Conservation (phyloP, 352 stramenopile species). For the Phytopythium aichiense region DNA sequence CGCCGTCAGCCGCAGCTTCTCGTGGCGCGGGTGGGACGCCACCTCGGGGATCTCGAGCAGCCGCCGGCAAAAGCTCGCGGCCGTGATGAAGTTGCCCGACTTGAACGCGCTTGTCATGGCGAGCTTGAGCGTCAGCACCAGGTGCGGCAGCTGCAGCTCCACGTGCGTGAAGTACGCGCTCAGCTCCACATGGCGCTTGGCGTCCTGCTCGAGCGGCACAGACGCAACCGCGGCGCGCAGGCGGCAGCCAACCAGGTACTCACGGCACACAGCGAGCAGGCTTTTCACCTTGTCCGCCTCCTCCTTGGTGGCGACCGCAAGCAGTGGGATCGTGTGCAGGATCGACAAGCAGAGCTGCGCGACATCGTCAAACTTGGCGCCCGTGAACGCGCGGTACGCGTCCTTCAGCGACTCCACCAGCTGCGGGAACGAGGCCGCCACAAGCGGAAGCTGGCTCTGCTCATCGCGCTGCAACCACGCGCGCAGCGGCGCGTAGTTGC, state of each 20-base stretch:
- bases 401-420: constrained; percentile 93
- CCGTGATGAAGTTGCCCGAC: constrained; percentile 99
- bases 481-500: constrained; percentile 66
- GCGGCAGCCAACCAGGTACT: constrained; percentile 98
- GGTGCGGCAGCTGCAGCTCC: constrained; percentile 96
- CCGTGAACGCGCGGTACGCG: constrained; percentile 96
- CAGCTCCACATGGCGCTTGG: constrained; percentile 94
- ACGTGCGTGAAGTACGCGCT: constrained; percentile 99
- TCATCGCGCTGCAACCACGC: constrained; percentile 87
- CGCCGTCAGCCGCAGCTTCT: constrained; percentile 94
- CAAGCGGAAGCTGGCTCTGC: constrained; percentile 76
- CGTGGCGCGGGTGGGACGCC: constrained; percentile 77
- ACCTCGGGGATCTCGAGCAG: constrained; percentile 98
- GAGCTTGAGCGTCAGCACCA: constrained; percentile 98
- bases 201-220: constrained; percentile 61
- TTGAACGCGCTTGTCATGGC: constrained; percentile 99
- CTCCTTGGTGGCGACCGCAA: constrained; percentile 90
- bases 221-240: constrained; percentile 89
- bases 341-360: constrained; percentile 91
- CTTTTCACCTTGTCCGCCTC: constrained; percentile 94
- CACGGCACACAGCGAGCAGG: constrained; percentile 93
- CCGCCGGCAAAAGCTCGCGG: constrained; percentile 97
- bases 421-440: constrained; percentile 85
- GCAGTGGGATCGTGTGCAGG: constrained; percentile 93
- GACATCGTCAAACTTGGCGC: constrained; percentile 98